Evolutionary conservation across 257 asterid species (phyloP), one percentile per base, ranked within the genome.

Genomic region (Nicotiana noctiflora): DNA sequence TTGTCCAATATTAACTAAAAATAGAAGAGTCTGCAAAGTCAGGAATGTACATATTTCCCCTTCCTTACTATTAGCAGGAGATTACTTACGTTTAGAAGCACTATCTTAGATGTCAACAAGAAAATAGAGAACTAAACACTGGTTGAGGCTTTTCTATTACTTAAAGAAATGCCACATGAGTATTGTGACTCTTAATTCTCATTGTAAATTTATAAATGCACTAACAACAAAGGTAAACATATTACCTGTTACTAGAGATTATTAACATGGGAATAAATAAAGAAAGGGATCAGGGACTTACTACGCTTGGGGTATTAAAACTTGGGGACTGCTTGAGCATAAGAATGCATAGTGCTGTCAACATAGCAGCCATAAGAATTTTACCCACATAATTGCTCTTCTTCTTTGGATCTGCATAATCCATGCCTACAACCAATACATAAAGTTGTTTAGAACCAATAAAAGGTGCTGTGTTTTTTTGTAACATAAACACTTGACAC

Each of bases 381-480:
- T 86, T 88, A 53, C 87, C 91, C 14, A 81, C 55, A 32, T 79
- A 79, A 84, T 84, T 81, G 83, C 81, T 84, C 86, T 84, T 86
- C 81, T 88, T 86, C 86, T 93, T 94, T 4, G 98, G 96, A 85
- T 93, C 98, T 7, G 87, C 88, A 67, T 88, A 93, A 74, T 93
- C 98, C 93, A 90, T 85, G 88, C 97, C 98, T 94, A 87, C 61
- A 78, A 87, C 64, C 18, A 79, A 21, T 55, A 32, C 79, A 25
- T 10, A 70, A 40, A 64, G 13, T 25, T 51, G 7, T 15, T 59
- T 7, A 67, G 25, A 55, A 40, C 75, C 32, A 29, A 17, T 49
- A 1, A 49, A 12, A 60, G 40, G 40, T 13, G 27, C 10, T 19
- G 14, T 12, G 9, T 18, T 17, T 11, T 46, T 5, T 18, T 17